These are phyloP conservation scores for Coemansia sp. DNA, from an alignment of 192 early-diverging fungal genomes.

Conservation along the genomic window DNA sequence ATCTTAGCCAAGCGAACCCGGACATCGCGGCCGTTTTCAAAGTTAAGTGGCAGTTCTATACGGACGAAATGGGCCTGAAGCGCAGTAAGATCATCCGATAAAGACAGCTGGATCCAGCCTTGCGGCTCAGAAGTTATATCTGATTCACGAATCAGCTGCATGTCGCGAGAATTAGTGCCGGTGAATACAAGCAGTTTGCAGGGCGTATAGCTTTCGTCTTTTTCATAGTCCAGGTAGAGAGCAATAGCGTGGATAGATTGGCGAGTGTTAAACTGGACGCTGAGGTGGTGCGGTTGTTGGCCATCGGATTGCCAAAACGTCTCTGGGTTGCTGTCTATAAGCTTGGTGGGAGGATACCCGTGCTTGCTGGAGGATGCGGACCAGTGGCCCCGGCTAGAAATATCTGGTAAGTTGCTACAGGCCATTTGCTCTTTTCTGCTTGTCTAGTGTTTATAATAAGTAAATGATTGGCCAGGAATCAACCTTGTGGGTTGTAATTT, in stretches of 20 bases:
- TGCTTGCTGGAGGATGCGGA: constrained; percentile 38
- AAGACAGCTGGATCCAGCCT: constrained; percentile 31
- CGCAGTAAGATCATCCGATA: constrained; percentile 14
- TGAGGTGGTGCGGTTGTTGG: constrained; percentile 40
- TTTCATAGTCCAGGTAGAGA: constrained; percentile 31
- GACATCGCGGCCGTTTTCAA: constrained; percentile 44
- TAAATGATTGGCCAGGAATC: constrained; percentile 6
- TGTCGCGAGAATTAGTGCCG: constrained; percentile 30
- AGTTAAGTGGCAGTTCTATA: constrained; percentile 43
- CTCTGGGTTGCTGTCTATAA: constrained; percentile 21
- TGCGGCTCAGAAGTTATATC: constrained; percentile 23
- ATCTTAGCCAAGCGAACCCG: constrained; percentile 33
- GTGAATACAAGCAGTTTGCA: constrained; percentile 23
- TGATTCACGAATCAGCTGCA: constrained; percentile 21
- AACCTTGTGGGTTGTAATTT: constrained; percentile 3
- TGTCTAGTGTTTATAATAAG: constrained; percentile 10
- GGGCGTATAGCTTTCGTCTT: constrained; percentile 53
- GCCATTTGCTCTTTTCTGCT: not conserved
- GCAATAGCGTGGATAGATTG: constrained; percentile 31
- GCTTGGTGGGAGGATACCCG: constrained; percentile 23
- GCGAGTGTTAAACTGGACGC: constrained; percentile 20
- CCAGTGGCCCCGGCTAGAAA: constrained; percentile 19
- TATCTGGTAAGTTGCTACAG: constrained; percentile 6
- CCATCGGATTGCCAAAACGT: constrained; percentile 54
- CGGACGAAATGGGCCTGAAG: constrained; percentile 36